These are phyloP conservation scores for Sclerotinia glacialis DNA, from an alignment of 2,329 filamentous ascomycete genomes.

Conservation along the genomic window DNA sequence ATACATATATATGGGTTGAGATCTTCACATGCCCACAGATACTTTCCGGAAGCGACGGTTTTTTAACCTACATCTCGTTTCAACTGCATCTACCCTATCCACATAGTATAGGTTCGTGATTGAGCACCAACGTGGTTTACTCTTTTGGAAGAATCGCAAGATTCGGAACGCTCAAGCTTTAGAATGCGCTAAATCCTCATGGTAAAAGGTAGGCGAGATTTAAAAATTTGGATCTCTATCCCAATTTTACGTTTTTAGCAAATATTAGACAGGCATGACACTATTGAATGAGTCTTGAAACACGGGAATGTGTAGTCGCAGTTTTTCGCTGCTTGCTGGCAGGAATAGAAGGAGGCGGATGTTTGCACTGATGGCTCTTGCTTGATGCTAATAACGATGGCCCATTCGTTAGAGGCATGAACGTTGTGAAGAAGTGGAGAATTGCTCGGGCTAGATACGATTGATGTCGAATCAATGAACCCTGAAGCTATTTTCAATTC, in stretches of 20 bases:
- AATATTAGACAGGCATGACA: slow-evolving; percentile 12
- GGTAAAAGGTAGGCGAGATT: not conserved
- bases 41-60: not conserved
- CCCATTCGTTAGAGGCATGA: not conserved
- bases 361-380: slow-evolving; percentile 6
- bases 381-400: not conserved
- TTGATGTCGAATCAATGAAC: not conserved
- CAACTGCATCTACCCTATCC: slow-evolving; percentile 5
- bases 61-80: slow-evolving; percentile 4
- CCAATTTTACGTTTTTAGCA: slow-evolving; percentile 1
- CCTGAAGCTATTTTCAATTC: not conserved
- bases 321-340: not conserved
- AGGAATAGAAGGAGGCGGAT: not conserved
- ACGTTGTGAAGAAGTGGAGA: not conserved
- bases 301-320: not conserved
- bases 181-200: not conserved
- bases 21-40: slow-evolving; percentile 17
- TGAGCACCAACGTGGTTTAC: not conserved
- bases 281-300: slow-evolving; percentile 20
- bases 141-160: not conserved
- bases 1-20: slow-evolving; percentile 15
- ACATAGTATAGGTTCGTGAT: slow-evolving; percentile 12
- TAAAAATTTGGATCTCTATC: not conserved
- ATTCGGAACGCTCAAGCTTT: slow-evolving; percentile 14
- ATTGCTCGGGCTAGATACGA: not conserved